Evolutionary conservation across 2,329 filamentous ascomycete genomes (phyloP), one percentile per base, ranked within the genome.

Genomic region (Penicillium sp.): DNA sequence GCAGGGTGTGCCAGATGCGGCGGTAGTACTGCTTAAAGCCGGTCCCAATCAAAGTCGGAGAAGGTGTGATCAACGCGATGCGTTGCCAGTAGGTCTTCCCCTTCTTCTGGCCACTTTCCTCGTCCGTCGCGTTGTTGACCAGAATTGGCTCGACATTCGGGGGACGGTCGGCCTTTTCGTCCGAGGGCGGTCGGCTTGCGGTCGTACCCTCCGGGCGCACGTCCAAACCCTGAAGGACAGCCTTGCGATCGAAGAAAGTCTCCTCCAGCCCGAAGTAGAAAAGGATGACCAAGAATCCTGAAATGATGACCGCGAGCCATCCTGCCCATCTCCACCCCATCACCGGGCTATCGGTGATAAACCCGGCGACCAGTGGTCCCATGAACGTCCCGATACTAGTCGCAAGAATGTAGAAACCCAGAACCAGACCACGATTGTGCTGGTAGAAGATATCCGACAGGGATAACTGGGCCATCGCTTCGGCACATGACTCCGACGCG

Each of bases 371-470:
- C 44, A 85, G 62, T 2, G 83, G 82, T 0, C 82, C 83, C 3
- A 84, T 67, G 62, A 83, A 85, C 3, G 82, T 85, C 22, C 83
- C 83, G 29, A 84, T 75, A 61, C 79, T 82, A 1, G 82, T 84
- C 2, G 82, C 79, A 35, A 84, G 71, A 26, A 84, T 81, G 62
- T 85, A 85, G 26, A 84, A 65, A 55, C 82, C 82, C 6, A 85
- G 73, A 1, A 82, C 80, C 1, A 77, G 76, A 41, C 83, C 83
- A 44, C 82, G 78, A 57, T 83, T 81, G 62, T 85, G 83, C 69
- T 84, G 80, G 59, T 82, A 85, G 73, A 83, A 85, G 29, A 85
- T 75, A 61, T 85, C 83, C 8, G 82, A 80, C 27, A 85, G 72
- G 1, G 81, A 84, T n/a, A 84, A 69, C 63, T 85, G 83, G 7